Percentiles rank a stretch among this genome's conserved stretches.
These are phyloP conservation scores for Senna tora DNA, from an alignment of 306 rosid genomes.

Conservation along the genomic window DNA sequence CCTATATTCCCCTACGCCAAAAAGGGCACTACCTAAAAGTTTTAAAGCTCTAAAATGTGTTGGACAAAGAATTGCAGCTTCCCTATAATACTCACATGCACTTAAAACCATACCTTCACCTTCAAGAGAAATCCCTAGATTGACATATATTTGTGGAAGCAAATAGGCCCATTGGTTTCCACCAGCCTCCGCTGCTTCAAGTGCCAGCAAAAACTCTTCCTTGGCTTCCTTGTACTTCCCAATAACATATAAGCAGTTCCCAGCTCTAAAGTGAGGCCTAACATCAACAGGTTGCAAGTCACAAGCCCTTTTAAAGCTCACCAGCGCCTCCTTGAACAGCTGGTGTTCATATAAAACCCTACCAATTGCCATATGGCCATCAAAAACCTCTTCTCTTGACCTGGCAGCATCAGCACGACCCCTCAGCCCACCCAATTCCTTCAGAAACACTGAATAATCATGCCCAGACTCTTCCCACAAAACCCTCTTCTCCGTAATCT, in stretches of 20 bases:
- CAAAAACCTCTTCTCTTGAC: conserved; percentile 95
- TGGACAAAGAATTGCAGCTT: conserved; percentile 97
- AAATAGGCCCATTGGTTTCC: conserved; percentile 98
- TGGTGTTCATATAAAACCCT: conserved; percentile 92
- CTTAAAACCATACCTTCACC: conserved; percentile 99
- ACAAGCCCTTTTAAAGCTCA: conserved; percentile 92
- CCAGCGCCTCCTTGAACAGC: conserved; percentile 80
- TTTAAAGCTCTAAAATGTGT: conserved; percentile 98
- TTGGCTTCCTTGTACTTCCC: conserved; percentile 76
- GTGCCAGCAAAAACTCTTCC: conserved; percentile 87
- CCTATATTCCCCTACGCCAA: conserved; percentile 96
- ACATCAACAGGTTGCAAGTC: conserved; percentile 98
- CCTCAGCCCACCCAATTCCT: conserved; percentile 85
- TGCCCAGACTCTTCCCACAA: conserved; percentile 91
- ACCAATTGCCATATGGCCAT: conserved; percentile 99
- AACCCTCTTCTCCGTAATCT: conserved; percentile 84
- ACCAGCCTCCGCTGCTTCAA: conserved; percentile 91
- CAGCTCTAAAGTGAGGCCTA: conserved; percentile 92
- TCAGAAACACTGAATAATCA: conserved; percentile 71
- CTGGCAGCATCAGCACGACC: conserved; percentile 80
- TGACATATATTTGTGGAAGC: conserved; percentile 95
- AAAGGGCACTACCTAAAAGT: conserved; percentile 93
- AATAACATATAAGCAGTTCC: conserved; percentile 84
- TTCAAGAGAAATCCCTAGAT: conserved; percentile 93
- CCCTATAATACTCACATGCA: conserved; percentile 98